Evolutionary conservation across 768 basidiomycete species (phyloP).

Genomic region (Russula sp.): DNA sequence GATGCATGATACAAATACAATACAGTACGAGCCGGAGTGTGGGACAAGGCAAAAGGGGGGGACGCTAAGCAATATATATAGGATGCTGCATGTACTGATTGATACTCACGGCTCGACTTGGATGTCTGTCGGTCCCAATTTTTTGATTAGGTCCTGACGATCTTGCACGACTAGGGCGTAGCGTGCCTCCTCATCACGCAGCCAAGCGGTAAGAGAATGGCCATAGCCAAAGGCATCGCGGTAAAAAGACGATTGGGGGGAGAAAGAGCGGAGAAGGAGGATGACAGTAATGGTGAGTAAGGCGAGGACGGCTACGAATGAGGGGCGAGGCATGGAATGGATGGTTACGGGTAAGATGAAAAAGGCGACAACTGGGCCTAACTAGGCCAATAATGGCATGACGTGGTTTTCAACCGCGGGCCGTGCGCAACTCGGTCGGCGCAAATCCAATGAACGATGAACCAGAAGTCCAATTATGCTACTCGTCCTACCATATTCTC

Average conservation of each 20-base stretch:
- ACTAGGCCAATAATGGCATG: too few species aligned
- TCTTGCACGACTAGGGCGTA: neutral
- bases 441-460: too few species aligned
- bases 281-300: neutral
- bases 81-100: too few species aligned
- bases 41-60: too few species aligned
- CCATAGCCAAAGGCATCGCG: neutral
- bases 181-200: neutral
- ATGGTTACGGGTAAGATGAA: too few species aligned
- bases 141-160: slow-evolving; percentile 3
- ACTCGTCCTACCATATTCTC: neutral
- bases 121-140: slow-evolving; percentile 2
- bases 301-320: neutral
- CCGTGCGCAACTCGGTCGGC: too few species aligned
- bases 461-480: neutral
- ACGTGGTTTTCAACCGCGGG: too few species aligned
- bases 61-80: too few species aligned
- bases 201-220: neutral
- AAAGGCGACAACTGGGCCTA: too few species aligned
- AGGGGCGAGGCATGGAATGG: neutral
- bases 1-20: too few species aligned
- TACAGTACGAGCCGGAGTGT: too few species aligned
- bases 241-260: neutral
- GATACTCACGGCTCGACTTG: slow-evolving; percentile 4
- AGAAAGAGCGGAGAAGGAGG: neutral